phyloP scores from a whole-genome alignment of 2,329 filamentous ascomycete species.

The Setomelanomma holmii region DNA sequence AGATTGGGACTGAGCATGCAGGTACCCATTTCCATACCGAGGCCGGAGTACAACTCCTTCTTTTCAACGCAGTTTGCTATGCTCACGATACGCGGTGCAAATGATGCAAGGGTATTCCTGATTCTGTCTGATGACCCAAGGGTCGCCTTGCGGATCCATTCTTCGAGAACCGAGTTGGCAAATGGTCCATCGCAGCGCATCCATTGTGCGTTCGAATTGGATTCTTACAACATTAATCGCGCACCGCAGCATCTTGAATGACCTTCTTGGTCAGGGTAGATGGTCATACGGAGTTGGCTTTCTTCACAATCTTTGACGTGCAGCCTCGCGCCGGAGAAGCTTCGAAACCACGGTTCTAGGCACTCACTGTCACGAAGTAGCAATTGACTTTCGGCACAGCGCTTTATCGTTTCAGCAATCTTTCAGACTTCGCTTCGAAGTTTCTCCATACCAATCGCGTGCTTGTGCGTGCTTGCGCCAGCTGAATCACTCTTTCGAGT shows the following conservation, averaged over 20 bases:
- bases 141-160: background rate
- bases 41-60: background rate
- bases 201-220: background rate
- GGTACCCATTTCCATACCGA: background rate
- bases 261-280: no score
- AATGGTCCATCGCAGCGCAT: background rate
- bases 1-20: background rate
- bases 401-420: background rate
- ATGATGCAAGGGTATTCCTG: conserved; percentile 21
- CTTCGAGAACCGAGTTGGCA: background rate
- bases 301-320: no score
- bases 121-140: background rate
- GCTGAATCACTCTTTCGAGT: conserved; percentile 7
- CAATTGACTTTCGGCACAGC: background rate
- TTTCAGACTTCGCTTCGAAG: background rate
- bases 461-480: conserved; percentile 1
- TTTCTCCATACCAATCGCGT: background rate
- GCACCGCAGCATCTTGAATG: no score
- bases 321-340: no score
- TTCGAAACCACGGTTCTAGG: no score
- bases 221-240: no score
- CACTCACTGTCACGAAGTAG: background rate
- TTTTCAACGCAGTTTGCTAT: background rate
- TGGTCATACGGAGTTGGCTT: no score
- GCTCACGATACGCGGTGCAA: conserved; percentile 24